Percentiles rank a stretch among this genome's conserved stretches.
These are phyloP conservation scores for Pythium folliculosum DNA, from an alignment of 352 stramenopile genomes.

Conservation along the genomic window DNA sequence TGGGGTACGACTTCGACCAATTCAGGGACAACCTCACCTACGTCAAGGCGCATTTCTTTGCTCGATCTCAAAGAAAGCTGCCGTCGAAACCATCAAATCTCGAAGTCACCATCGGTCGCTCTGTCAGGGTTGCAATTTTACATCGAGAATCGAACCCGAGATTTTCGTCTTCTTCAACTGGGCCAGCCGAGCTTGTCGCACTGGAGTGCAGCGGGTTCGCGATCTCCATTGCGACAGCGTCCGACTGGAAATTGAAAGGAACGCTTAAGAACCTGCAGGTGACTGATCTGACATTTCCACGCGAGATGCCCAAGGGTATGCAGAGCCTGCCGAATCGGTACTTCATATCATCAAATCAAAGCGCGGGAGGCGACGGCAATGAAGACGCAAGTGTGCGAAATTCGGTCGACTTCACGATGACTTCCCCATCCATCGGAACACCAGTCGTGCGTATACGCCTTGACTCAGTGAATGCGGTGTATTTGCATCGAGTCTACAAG, in stretches of 20 bases:
- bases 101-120: conserved; percentile 26
- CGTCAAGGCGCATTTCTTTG: conserved; percentile 34
- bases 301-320: conserved; percentile 31
- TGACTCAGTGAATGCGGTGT: conserved; percentile 80
- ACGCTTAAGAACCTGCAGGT: conserved; percentile 72
- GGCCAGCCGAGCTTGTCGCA: conserved; percentile 23
- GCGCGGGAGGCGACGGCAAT: conserved; percentile 32
- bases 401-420: conserved; percentile 57
- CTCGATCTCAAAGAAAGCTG: conserved; percentile 17
- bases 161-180: conserved; percentile 5
- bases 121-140: conserved; percentile 28
- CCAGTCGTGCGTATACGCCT: conserved; percentile 39
- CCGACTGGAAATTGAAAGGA: conserved; percentile 47
- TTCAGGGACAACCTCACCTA: conserved; percentile 61
- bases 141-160: conserved; percentile 28
- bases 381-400: conserved; percentile 39
- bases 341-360: conserved; percentile 66
- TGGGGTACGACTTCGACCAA: conserved; percentile 55
- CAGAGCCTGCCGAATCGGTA: conserved; percentile 60
- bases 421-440: not conserved
- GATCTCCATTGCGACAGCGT: conserved; percentile 1
- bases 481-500: conserved; percentile 87
- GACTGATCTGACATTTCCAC: conserved; percentile 61
- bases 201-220: conserved; percentile 29
- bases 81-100: conserved; percentile 26